These are phyloP conservation scores for Lentinula detonsa DNA, from an alignment of 768 basidiomycete species.

Conservation along the genomic window DNA sequence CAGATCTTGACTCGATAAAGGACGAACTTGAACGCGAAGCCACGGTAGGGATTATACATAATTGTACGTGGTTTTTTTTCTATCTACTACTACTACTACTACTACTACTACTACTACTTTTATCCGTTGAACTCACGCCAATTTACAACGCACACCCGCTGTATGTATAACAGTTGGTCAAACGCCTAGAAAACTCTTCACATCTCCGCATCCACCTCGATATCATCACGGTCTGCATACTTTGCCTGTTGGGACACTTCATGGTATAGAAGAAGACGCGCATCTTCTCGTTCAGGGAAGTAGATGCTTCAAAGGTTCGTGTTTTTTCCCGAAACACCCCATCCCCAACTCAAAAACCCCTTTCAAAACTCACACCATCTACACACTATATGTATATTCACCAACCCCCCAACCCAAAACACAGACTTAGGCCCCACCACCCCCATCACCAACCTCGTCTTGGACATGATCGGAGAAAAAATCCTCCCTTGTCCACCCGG, in stretches of 20 bases:
- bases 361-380: background rate
- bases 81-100: too few relatives aligned
- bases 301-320: slow-evolving; percentile 49
- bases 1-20: slow-evolving; percentile 81
- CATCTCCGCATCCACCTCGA: slow-evolving; percentile 65
- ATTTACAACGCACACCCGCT: too few relatives aligned
- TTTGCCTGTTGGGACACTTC: slow-evolving; percentile 62
- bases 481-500: slow-evolving; percentile 60
- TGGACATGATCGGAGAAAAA: slow-evolving; percentile 54
- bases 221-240: slow-evolving; percentile 66
- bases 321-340: too few relatives aligned
- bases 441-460: slow-evolving; percentile 43
- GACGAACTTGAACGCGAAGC: slow-evolving; percentile 88
- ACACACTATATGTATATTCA: background rate
- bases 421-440: slow-evolving; percentile 43
- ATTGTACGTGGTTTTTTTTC: slow-evolving; percentile 46
- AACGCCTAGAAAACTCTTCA: slow-evolving; percentile 85
- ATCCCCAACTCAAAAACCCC: too few relatives aligned
- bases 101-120: too few relatives aligned
- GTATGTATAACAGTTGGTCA: slow-evolving; percentile 61
- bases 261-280: slow-evolving; percentile 83
- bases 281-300: slow-evolving; percentile 56
- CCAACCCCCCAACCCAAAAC: too few relatives aligned
- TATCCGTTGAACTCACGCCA: too few relatives aligned
- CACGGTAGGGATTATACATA: slow-evolving; percentile 92